Conservation (phyloP, 108 stramenopile genomes). For the Bacterosira constricta region DNA sequence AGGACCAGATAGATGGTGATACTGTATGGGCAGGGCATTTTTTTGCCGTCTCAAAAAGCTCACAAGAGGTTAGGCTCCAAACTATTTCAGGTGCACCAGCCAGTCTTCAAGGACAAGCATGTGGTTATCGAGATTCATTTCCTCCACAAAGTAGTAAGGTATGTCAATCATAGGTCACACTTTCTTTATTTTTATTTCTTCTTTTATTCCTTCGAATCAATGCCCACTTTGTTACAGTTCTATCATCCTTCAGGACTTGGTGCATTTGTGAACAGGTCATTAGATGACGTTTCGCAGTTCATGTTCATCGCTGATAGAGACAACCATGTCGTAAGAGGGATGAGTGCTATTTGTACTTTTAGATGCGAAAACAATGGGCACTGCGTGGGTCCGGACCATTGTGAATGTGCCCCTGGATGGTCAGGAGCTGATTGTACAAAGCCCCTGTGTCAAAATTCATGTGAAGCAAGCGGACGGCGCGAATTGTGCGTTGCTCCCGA, state of each 20-base stretch:
- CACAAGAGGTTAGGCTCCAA: slow-evolving; percentile 52
- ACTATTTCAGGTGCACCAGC: slow-evolving; percentile 80
- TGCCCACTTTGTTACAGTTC: slow-evolving; percentile 41
- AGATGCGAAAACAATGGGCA: slow-evolving; percentile 83
- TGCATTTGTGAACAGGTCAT: slow-evolving; percentile 42
- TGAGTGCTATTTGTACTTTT: slow-evolving; percentile 73
- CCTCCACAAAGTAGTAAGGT: slow-evolving; percentile 59
- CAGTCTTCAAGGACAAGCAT: slow-evolving; percentile 59
- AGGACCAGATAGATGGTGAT: neutral
- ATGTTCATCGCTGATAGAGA: slow-evolving; percentile 78
- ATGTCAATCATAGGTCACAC: neutral
- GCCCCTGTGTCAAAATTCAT: slow-evolving; percentile 58
- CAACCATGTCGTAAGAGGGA: slow-evolving; percentile 74
- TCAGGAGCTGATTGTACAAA: slow-evolving; percentile 61
- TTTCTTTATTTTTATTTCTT: neutral
- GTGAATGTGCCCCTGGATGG: slow-evolving; percentile 75
- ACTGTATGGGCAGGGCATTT: slow-evolving; percentile 9
- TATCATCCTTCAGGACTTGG: slow-evolving; percentile 64
- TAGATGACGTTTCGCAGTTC: slow-evolving; percentile 32
- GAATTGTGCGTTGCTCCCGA: slow-evolving; percentile 84
- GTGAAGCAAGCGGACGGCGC: slow-evolving; percentile 41
- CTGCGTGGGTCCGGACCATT: slow-evolving; percentile 70
- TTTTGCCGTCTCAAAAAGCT: slow-evolving; percentile 18
- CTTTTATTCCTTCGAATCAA: neutral
- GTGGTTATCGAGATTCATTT: slow-evolving; percentile 66